Base-by-base conservation (phyloP, 768 basidiomycete species). In the Tulasnella sp. region DNA sequence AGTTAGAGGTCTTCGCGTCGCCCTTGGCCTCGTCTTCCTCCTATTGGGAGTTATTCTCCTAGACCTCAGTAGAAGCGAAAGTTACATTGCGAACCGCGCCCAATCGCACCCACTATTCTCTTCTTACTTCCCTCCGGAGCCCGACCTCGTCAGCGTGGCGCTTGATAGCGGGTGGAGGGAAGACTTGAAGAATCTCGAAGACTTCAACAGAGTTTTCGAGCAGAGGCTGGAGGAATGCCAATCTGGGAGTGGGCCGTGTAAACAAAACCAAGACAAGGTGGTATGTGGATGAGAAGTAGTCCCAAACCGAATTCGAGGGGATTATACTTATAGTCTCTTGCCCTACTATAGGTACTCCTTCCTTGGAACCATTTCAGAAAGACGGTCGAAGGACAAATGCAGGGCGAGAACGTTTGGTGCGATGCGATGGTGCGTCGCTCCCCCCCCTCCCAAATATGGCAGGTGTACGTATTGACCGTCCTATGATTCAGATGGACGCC, bases 391-490 rank as follows among this genome's bases (percentile, higher is more conserved):
- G 73, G 73, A n/a, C 10, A 24, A 19, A 74, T n/a, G 6, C 73
- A 74, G 38, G 73, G 73, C n/a, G 73, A 74, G 38, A 46, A 34
- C 21, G n/a, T 74, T n/a, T 74, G 73, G 73, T 36, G 73, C 73
- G 73, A 74, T 46, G 39, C 73, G 38, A 40, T 74, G n/a, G 73
- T 74, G 73, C 2, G 73, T 39, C 9, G 14, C 34, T 34, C n/a
- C 16, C 16, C 42, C 3, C 8, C 1, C 42, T 42, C 42, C 1
- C 42, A 8, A 10, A 4, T 4, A 10, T 14, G 16, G 8, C 8
- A 3, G 16, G 42, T n/a, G 14, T n/a, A n/a, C 42, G 42, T 42
- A 24, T 10, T 36, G 71, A 71, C 34, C 14, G 34, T 16, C 31
- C 71, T 40, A 42, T 27, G 39, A 1, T 42, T 19, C 34, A 75